Base-by-base conservation (phyloP, 768 basidiomycete genomes). In the Leccinum subgranulosum region DNA sequence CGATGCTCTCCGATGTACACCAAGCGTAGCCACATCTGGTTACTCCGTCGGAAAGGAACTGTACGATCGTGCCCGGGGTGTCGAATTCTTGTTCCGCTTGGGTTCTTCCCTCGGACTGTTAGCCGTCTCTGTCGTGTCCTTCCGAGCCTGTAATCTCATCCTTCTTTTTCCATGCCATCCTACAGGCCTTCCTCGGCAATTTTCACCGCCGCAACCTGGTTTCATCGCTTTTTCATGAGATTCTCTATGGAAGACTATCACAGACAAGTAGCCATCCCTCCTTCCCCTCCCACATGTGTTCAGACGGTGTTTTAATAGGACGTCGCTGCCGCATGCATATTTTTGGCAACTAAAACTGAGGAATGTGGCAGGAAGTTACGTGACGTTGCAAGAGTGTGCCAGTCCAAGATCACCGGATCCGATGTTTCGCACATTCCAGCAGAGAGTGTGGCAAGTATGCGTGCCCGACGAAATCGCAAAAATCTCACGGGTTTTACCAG, bases 161-260 rank as follows among this genome's bases (percentile, higher is more conserved):
- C 29, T 54, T 31, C 5, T 57, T 51, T 33, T 53, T 28, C 28
- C 52, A 25, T 66, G 59, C 55, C 33, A 57, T 45, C 65, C 31
- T 48, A 55, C 68, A 94, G 92, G 50, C 88, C 89, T 27, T 84
- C 86, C 21, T 86, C 90, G 15, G 90, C 91, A 14, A 83, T 92
- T 76, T 88, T 88, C 65, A 91, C 92, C 25, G 90, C 92, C 25
- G 90, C 91, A 25, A 90, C 88, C 6, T 94, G 92, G 88, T 92
- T 93, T 63, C 92, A 94, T 71, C 81, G 92, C 12, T 94, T 94
- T 72, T 94, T 90, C 71, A 92, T 94, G 91, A 81, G 92, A 58
- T 86, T 83, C 69, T 84, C 90, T 27, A 83, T 91, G 82, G 85
- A 88, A 64, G 88, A 92, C 66, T 88, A 89, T 65, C 87, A 89